These are phyloP conservation scores for Mycena rebaudengoi DNA, from an alignment of 768 basidiomycete genomes.

Conservation along the genomic window DNA sequence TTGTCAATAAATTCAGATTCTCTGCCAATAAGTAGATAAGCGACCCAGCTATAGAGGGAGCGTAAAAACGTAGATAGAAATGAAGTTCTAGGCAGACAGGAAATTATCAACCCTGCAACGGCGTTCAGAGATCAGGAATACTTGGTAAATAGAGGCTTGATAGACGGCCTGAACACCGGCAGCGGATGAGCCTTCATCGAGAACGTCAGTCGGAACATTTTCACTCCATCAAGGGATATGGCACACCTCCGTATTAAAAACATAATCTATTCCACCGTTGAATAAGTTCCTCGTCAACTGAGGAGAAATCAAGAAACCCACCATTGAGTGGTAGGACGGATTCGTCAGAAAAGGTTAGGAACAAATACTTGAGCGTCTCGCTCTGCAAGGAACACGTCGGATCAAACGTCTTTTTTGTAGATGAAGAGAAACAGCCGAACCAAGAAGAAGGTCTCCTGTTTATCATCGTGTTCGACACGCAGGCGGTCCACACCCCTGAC, in stretches of 20 bases:
- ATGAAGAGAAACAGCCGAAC: slow-evolving; percentile 48
- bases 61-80: no score
- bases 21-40: no score
- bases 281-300: neutral
- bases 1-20: no score
- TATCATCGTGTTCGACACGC: slow-evolving; percentile 74
- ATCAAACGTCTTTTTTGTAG: no score
- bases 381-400: slow-evolving; percentile 54
- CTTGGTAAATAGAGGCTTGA: slow-evolving; percentile 6
- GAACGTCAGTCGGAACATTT: no score
- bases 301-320: slow-evolving; percentile 48
- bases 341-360: slow-evolving; percentile 82
- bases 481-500: slow-evolving; percentile 87
- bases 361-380: slow-evolving; percentile 92
- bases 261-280: slow-evolving; percentile 66
- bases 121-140: neutral
- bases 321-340: slow-evolving; percentile 73
- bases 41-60: no score
- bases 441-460: slow-evolving; percentile 96
- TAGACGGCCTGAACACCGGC: slow-evolving; percentile 43
- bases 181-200: slow-evolving; percentile 39
- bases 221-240: neutral
- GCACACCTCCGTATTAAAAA: slow-evolving; percentile 90
- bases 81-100: no score
- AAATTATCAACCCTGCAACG: no score